Conservation (phyloP, 2,329 filamentous ascomycete species). For the Aureobasidium musti region DNA sequence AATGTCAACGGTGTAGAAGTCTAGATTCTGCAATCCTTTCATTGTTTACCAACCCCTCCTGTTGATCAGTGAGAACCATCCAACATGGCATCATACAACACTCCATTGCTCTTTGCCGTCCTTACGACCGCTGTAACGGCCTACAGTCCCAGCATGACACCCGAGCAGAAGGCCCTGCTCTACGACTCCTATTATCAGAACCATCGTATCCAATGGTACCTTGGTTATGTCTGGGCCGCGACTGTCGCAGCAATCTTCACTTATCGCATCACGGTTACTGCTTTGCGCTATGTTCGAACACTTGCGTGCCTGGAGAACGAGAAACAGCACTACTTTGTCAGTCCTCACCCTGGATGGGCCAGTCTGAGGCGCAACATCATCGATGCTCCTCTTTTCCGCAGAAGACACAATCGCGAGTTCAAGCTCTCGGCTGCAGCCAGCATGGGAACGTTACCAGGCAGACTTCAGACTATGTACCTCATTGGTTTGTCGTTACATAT, state of each 20-base stretch:
- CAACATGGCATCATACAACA: constrained; percentile 16
- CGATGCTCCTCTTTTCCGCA: constrained; percentile 51
- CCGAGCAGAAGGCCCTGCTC: constrained; percentile 10
- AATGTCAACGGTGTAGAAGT: neutral
- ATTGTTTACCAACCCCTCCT: constrained; percentile 16
- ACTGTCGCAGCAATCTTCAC: constrained; percentile 64
- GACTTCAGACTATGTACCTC: constrained; percentile 52
- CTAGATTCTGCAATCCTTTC: constrained; percentile 1
- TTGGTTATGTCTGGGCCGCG: constrained; percentile 57
- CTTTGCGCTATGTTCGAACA: constrained; percentile 69
- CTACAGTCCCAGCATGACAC: constrained; percentile 11
- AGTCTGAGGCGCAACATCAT: constrained; percentile 51
- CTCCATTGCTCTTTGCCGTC: constrained; percentile 5
- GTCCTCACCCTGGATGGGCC: constrained; percentile 56
- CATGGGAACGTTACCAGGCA: constrained; percentile 53
- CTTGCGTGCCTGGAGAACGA: constrained; percentile 72
- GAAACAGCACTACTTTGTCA: constrained; percentile 72
- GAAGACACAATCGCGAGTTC: constrained; percentile 55
- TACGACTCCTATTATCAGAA: constrained; percentile 36
- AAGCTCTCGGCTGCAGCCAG: constrained; percentile 53
- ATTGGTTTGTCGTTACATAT: constrained; percentile 31
- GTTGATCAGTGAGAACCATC: constrained; percentile 21
- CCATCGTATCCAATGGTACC: constrained; percentile 41
- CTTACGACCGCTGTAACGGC: constrained; percentile 19
- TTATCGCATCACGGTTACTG: constrained; percentile 64